Evolutionary conservation across 1,139 yeast genomes (phyloP), one percentile per base, ranked within the genome.

Genomic region (Yamadazyma blattariae): DNA sequence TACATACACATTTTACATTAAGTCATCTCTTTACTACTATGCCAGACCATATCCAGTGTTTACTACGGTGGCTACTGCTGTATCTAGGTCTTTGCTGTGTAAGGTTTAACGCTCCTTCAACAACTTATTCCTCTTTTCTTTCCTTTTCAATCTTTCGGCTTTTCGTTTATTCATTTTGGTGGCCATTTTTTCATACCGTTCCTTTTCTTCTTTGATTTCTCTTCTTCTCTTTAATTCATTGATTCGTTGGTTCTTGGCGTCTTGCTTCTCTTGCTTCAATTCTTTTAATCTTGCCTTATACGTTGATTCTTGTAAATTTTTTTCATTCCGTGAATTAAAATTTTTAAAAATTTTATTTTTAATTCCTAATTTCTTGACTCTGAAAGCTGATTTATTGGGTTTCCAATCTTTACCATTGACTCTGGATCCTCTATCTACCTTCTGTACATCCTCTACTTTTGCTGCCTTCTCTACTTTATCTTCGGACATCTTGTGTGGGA

Each of bases 61-160:
- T 26, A 27, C 27, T 24, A 35, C 12, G 5, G 12, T 21, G 11
- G 24, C 24, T 10, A 21, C 11, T 21, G 11, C 24, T 21, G 11
- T 21, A 12, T 11, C 5, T 11, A 21, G 24, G 24, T 5, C 11
- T 21, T 21, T 21, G 4, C 5, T 21, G 8, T 19, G 9, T 21
- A 12, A 11, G 9, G 24, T 21, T 21, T 52, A 74, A 60, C 81
- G 80, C 48, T 84, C 92, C 54, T 79, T 82, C 56, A 84, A 75
- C 46, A 83, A 64, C 59, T 84, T 84, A 59, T 83, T 84, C 64
- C 92, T 78, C 79, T 83, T 84, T 56, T 84, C 94, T 58, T 79
- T 81, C 68, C 82, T 81, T 64, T 82, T 81, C 64, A 83, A 59
- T 61, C 95, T 77, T 41, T 84, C 94, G 27, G 82, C 80, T 70